Conservation (phyloP, 495 filamentous ascomycete genomes). For the Aspergillus incahuasiensis region DNA sequence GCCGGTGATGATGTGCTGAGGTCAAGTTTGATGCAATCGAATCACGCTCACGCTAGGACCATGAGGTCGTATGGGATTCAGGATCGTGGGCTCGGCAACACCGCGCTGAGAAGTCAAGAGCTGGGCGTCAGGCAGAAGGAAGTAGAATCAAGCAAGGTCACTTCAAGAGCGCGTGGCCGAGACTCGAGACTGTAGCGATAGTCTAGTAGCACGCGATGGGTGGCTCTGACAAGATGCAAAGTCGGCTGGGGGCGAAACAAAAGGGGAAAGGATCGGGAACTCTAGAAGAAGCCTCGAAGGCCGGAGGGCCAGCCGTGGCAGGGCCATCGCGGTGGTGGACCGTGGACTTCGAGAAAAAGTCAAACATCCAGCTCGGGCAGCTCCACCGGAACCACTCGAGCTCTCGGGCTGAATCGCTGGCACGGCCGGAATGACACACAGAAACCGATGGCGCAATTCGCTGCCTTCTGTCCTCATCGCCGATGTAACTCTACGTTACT, state of each 20-base stretch:
- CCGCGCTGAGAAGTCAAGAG: background rate
- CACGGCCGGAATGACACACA: constrained; percentile 37
- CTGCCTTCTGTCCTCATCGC: background rate
- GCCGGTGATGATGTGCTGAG: constrained; percentile 32
- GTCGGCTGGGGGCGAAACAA: background rate
- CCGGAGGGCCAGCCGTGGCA: background rate
- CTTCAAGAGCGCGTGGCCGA: background rate
- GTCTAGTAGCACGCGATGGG: constrained; percentile 2
- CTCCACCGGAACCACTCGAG: constrained; percentile 11
- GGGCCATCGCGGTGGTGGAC: background rate
- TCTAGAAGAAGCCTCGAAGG: background rate
- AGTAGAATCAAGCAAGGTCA: background rate
- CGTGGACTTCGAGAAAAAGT: background rate
- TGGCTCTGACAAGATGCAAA: background rate
- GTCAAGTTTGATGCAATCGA: constrained; percentile 37
- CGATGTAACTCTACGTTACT: constrained; percentile 3
- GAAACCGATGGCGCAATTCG: constrained; percentile 43
- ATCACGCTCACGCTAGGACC: constrained; percentile 6
- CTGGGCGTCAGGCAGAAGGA: constrained; percentile 6
- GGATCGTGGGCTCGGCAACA: constrained; percentile 1
- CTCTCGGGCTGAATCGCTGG: background rate
- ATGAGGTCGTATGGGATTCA: constrained; percentile 1
- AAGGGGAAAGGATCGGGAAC: constrained; percentile 1
- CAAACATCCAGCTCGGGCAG: constrained; percentile 6
- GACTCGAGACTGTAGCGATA: too few relatives aligned